Conservation (phyloP, 805 yeast species). For the Monosporozyma yasuniensis region DNA sequence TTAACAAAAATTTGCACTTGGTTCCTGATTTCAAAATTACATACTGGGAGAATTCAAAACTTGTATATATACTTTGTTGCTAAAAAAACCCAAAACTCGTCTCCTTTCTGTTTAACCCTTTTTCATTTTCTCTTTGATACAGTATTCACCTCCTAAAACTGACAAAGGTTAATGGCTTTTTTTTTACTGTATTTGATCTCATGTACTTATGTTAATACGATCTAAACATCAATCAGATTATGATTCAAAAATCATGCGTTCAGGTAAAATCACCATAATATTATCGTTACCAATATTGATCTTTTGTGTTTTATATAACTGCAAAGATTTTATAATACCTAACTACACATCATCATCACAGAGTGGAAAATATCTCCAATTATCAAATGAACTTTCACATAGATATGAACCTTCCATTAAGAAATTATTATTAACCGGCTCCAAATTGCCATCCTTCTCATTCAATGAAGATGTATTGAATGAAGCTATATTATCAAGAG, state of each 20-base stretch:
- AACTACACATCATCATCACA: not conserved
- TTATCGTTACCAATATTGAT: not conserved
- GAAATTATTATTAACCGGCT: conserved; percentile 5
- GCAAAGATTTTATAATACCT: not conserved
- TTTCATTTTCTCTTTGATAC: no score
- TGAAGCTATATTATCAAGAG: not conserved
- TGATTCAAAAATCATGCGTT: not conserved
- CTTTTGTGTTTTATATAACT: not conserved
- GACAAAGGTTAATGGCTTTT: not conserved
- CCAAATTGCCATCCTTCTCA: conserved; percentile 23
- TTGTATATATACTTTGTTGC: no score
- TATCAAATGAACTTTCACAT: conserved; percentile 10
- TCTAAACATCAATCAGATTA: not conserved
- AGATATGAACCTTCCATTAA: conserved; percentile 13
- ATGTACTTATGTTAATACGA: not conserved
- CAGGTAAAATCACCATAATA: not conserved
- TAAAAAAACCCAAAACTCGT: no score
- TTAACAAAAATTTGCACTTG: no score
- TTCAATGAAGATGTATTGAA: conserved; percentile 7
- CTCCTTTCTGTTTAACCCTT: no score
- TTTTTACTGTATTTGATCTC: not conserved
- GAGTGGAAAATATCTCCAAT: not conserved
- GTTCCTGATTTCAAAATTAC: no score
- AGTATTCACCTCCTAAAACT: no score
- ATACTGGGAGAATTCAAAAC: no score